Conservation (phyloP, 148 eudicot genomes). For the Silene uniflora region DNA sequence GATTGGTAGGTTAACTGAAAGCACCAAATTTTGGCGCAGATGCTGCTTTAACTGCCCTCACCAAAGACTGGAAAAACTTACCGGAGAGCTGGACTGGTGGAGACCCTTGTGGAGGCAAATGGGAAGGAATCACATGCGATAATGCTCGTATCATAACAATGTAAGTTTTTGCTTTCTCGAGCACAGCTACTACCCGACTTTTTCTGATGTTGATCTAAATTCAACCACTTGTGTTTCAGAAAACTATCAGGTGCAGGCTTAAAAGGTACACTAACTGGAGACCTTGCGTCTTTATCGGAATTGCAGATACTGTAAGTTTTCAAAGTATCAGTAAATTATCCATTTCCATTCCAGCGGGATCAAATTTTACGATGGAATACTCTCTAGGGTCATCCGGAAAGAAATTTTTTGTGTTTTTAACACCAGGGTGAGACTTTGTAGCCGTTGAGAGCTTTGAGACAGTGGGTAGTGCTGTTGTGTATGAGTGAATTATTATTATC, state of each 20-base stretch:
- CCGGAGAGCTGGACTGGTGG: constrained; percentile 60
- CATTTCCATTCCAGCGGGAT: too few species aligned
- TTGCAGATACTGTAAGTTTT: constrained; percentile 49
- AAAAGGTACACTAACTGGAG: constrained; percentile 49
- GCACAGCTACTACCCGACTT: not conserved
- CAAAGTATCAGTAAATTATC: not conserved
- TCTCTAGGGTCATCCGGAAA: too few species aligned
- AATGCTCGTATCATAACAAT: constrained; percentile 49
- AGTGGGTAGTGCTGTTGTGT: too few species aligned
- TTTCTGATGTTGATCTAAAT: constrained; percentile 9
- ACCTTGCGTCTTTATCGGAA: constrained; percentile 51
- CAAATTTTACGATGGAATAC: too few species aligned
- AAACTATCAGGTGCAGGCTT: constrained; percentile 47
- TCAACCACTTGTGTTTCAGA: constrained; percentile 35
- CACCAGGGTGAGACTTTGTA: too few species aligned
- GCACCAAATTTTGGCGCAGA: constrained; percentile 35
- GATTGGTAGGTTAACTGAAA: constrained; percentile 4
- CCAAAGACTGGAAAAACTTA: constrained; percentile 47
- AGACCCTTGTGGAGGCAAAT: constrained; percentile 67
- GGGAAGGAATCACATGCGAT: constrained; percentile 73
- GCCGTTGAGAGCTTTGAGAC: too few species aligned
- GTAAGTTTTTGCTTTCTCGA: constrained; percentile 35
- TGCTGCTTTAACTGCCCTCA: constrained; percentile 49
- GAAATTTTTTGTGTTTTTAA: too few species aligned
- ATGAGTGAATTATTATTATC: too few species aligned